Conservation (phyloP, 164 flowering plant genomes). For the Dillenia suffruticosa region DNA sequence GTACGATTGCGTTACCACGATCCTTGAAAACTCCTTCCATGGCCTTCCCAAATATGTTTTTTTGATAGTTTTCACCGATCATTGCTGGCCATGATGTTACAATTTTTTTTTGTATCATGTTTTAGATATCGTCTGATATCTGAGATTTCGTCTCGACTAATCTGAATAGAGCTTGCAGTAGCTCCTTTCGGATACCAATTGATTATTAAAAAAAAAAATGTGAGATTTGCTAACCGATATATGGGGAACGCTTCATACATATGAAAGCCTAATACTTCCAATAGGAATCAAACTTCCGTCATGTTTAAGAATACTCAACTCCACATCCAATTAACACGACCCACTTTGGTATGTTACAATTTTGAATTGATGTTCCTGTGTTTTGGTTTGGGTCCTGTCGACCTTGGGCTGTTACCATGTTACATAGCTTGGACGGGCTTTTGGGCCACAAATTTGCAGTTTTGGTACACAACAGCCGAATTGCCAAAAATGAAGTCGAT, state of each 20-base stretch:
- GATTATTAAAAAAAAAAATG: too few relatives aligned
- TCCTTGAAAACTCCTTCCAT: conserved; percentile 46
- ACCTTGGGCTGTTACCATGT: conserved; percentile 54
- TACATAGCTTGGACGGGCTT: conserved; percentile 33
- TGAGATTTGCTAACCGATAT: too few relatives aligned
- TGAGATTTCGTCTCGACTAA: too few relatives aligned
- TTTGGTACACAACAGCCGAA: conserved; percentile 44
- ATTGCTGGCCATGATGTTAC: conserved; percentile 24
- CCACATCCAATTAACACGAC: too few relatives aligned
- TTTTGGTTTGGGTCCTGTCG: conserved; percentile 35
- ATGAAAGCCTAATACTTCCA: too few relatives aligned
- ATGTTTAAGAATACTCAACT: too few relatives aligned
- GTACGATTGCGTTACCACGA: conserved; percentile 38
- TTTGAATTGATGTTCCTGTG: conserved; percentile 47
- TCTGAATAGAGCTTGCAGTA: too few relatives aligned
- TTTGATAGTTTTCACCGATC: conserved; percentile 30
- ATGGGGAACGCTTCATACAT: too few relatives aligned
- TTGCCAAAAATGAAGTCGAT: conserved; percentile 27
- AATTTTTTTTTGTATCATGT: too few relatives aligned
- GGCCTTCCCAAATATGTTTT: conserved; percentile 43
- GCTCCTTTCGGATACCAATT: too few relatives aligned
- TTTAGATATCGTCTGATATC: too few relatives aligned
- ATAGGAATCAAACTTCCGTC: too few relatives aligned
- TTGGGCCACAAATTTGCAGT: conserved; percentile 31
- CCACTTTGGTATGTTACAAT: conserved; percentile 15